Base-by-base conservation (phyloP, 2,329 filamentous ascomycete species). In the Stachybotrys elegans region DNA sequence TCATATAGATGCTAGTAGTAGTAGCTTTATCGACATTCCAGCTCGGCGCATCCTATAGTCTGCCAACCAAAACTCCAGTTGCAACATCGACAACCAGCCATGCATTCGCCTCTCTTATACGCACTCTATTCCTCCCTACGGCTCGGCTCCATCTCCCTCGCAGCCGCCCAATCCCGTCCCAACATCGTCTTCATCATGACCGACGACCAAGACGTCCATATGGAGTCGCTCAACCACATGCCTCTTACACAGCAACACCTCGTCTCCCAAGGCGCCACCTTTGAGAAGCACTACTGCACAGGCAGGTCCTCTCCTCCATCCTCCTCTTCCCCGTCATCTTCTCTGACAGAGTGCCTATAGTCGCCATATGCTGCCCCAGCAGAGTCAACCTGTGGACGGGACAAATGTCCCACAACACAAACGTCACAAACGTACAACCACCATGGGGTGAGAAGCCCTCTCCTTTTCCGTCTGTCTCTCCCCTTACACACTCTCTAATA, bases 231-330 rank as follows among this genome's bases (percentile, higher is more conserved):
- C 4, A 64, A 73, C 1, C 81, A 81, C 49, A 78, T 79, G 61
- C 78, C 76, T 1, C 62, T 70, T 3, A 65, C 82, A 1, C 63
- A 73, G 39, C 71, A 77, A 46, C 71, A 79, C 48, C 56, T 84
- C 3, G 60, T 67, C 11, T 65, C 78, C 4, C 62, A 78, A 40
- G 82, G 81, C 0, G 81, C 78, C 0, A 68, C 69, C 2, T 85
- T 75, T 49, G 63, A 65, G 84, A 81, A 0, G 78, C 83, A 88
- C 53, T 87, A 79, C 46, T 83, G 80, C 51, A 86, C 83, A n/a
- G n/a, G n/a, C n/a, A n/a, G n/a, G n/a, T n/a, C n/a, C n/a, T n/a
- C n/a, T n/a, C n/a, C n/a, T n/a, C n/a, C n/a, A n/a, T n/a, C n/a
- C n/a, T n/a, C n/a, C n/a, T n/a, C n/a, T n/a, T n/a, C n/a, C n/a